Base-by-base conservation (phyloP, 768 basidiomycete genomes). In the Collybia sp. region DNA sequence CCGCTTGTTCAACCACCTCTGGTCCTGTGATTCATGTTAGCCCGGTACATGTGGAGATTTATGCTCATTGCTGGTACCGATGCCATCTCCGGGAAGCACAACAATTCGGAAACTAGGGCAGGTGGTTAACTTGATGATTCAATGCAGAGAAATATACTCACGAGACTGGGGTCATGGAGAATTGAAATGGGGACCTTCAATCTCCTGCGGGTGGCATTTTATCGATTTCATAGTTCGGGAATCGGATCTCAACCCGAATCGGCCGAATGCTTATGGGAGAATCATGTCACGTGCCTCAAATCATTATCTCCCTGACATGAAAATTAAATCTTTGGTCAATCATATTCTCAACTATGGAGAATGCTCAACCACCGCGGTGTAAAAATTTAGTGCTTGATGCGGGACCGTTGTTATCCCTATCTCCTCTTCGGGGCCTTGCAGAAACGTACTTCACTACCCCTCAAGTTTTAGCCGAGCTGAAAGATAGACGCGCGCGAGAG, bases 11-110 rank as follows among this genome's bases (percentile, higher is more conserved):
- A 19, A 92, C 76, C 25, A 99, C 93, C 58, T 94, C 92, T 20
- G 96, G 96, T 19, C 96, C 95, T 76, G 52, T 17, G 53, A 32
- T 19, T 15, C 43, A 40, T 30, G 42, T 54, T 48, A 58, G 49
- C 25, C 48, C 40, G 38, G 16, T 30, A 40, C 41, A 30, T 12
- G 18, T 35, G 32, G 44, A 20, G 37, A 8, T 43, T 20, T 13
- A 20, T 39, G 36, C 43, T 40, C 19, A 41, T 42, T 43, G 44
- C 31, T 49, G 75, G 36, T 58, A 92, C 94, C 95, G 57, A 99
- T 98, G 50, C 96, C 96, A 67, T 99, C 96, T 43, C 96, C 96
- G n/a, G 86, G 84, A 36, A 99, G 82, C 44, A 94, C 78, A 31
- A 83, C 88, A 61, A 99, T 80, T 52, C 84, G 85, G 67, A 88